These are phyloP conservation scores for Geotrichum bryndzae DNA, from an alignment of 1,139 yeast genomes.

Conservation along the genomic window DNA sequence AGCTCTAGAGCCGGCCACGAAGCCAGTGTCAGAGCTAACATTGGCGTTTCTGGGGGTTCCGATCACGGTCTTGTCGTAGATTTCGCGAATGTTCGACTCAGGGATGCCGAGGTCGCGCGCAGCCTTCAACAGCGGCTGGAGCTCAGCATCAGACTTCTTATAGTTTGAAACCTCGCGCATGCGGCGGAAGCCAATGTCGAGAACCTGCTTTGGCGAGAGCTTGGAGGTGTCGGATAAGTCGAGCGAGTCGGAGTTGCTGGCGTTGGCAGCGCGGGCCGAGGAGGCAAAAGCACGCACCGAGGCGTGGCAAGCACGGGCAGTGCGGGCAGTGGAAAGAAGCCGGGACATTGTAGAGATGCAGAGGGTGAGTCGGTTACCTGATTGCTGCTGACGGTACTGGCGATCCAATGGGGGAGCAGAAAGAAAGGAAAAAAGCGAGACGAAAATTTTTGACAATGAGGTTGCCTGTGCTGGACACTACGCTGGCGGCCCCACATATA, in stretches of 20 bases:
- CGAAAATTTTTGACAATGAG: background rate
- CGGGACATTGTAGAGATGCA: background rate
- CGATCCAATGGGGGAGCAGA: background rate
- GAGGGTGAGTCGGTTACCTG: background rate
- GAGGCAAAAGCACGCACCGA: background rate
- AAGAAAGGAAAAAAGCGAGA: background rate
- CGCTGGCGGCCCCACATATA: background rate
- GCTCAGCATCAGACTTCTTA: conserved; percentile 30
- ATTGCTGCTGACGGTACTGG: background rate
- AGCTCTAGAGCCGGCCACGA: conserved; percentile 15
- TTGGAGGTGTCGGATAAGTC: conserved; percentile 14
- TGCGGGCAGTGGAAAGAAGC: background rate
- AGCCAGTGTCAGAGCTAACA: conserved; percentile 14
- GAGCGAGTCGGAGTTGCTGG: conserved; percentile 6
- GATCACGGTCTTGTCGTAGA: conserved; percentile 29
- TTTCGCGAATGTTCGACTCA: conserved; percentile 26
- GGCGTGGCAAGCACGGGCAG: conserved; percentile 1
- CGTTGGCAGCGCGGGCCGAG: background rate
- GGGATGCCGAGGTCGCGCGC: conserved; percentile 33
- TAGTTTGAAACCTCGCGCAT: conserved; percentile 29
- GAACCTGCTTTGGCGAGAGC: conserved; percentile 26
- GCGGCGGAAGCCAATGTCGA: conserved; percentile 32
- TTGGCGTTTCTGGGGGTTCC: conserved; percentile 11
- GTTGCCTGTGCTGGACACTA: background rate
- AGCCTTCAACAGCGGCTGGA: conserved; percentile 29